Evolutionary conservation across 805 yeast genomes (phyloP).

Genomic region (Cyberlindnera bimundalis): DNA sequence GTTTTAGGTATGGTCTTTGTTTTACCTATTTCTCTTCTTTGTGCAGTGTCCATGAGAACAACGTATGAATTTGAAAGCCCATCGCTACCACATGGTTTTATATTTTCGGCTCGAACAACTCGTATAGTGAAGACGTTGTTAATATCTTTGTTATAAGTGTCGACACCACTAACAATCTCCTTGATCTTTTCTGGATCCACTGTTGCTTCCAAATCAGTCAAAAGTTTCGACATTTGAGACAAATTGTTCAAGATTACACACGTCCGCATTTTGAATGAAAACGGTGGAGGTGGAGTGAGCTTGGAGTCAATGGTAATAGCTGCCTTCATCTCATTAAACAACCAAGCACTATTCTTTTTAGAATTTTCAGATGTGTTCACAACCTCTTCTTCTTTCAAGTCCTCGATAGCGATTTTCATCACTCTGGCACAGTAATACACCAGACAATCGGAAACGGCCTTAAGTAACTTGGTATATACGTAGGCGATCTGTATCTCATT

Average conservation of each 20-base stretch:
- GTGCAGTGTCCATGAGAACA: slow-evolving; percentile 54
- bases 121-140: slow-evolving; percentile 62
- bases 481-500: slow-evolving; percentile 60
- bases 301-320: slow-evolving; percentile 41
- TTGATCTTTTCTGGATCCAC: slow-evolving; percentile 54
- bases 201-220: slow-evolving; percentile 50
- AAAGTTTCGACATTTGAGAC: slow-evolving; percentile 44
- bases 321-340: slow-evolving; percentile 47
- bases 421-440: slow-evolving; percentile 43
- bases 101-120: slow-evolving; percentile 59
- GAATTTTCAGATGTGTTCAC: slow-evolving; percentile 21
- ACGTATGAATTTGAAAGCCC: slow-evolving; percentile 57
- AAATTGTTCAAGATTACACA: slow-evolving; percentile 78
- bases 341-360: slow-evolving; percentile 38
- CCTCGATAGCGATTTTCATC: slow-evolving; percentile 37
- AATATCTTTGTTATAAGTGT: slow-evolving; percentile 20
- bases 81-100: slow-evolving; percentile 44
- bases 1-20: slow-evolving; percentile 63
- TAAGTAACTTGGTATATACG: slow-evolving; percentile 56
- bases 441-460: slow-evolving; percentile 59
- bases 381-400: slow-evolving; percentile 31
- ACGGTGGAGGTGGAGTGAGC: slow-evolving; percentile 45
- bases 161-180: slow-evolving; percentile 28
- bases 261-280: slow-evolving; percentile 53
- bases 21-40: slow-evolving; percentile 55